These are phyloP conservation scores for Phytophthora sansomeana DNA, from an alignment of 352 stramenopile genomes.

Conservation along the genomic window DNA sequence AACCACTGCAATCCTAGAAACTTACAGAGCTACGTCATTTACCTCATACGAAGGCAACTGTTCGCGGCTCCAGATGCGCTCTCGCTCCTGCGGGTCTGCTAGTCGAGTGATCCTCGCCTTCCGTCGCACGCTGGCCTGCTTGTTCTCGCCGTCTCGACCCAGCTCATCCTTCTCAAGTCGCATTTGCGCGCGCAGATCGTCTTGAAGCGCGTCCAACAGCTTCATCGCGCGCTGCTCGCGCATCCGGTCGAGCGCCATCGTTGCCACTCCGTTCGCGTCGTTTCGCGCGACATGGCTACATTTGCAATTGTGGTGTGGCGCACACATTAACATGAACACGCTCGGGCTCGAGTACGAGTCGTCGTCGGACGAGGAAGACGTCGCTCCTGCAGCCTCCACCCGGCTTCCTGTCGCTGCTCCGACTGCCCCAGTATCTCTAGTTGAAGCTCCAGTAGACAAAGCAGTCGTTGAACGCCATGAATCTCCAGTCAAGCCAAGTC, in stretches of 20 bases:
- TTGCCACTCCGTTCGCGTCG: conserved; percentile 7
- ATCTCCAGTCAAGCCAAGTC: conserved; percentile 6
- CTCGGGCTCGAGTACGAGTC: conserved; percentile 50
- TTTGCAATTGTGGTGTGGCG: conserved; percentile 12
- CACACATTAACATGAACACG: conserved; percentile 46
- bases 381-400: background rate
- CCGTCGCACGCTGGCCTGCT: conserved; percentile 44
- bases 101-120: conserved; percentile 59
- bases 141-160: conserved; percentile 28
- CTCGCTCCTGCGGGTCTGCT: conserved; percentile 51
- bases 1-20: no score
- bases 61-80: conserved; percentile 61
- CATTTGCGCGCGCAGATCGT: conserved; percentile 66
- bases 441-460: conserved; percentile 14
- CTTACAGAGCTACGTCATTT: background rate
- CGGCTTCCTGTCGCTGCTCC: background rate
- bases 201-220: conserved; percentile 65
- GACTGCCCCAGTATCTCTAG: conserved; percentile 1
- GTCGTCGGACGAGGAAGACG: conserved; percentile 41
- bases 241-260: conserved; percentile 60
- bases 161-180: conserved; percentile 59
- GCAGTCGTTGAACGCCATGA: background rate
- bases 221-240: conserved; percentile 67
- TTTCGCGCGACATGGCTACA: conserved; percentile 35
- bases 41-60: conserved; percentile 56